phyloP scores from a whole-genome alignment of 371 early-diverging fungal species.

The Circinella minor region DNA sequence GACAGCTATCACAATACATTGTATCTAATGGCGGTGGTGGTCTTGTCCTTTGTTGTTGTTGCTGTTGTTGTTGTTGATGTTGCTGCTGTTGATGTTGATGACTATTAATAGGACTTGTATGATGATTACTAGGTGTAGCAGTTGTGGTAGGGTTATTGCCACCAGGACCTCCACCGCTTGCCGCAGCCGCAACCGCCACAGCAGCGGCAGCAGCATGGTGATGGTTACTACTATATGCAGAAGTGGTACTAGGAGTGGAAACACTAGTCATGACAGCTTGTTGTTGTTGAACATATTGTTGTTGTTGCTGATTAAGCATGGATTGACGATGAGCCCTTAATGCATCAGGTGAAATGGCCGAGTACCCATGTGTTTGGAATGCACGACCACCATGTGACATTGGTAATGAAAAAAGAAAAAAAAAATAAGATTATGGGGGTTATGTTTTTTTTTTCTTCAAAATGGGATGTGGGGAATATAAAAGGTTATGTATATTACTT shows the following conservation, averaged over 20 bases:
- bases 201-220: conserved; percentile 23
- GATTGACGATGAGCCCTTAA: conserved; percentile 20
- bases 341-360: conserved; percentile 22
- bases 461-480: too few species aligned
- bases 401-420: background rate
- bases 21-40: conserved; percentile 5
- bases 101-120: background rate
- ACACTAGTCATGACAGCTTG: conserved; percentile 16
- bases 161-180: conserved; percentile 11
- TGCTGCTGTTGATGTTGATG: conserved; percentile 6
- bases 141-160: conserved; percentile 12
- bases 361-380: conserved; percentile 22
- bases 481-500: too few species aligned
- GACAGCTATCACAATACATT: conserved; percentile 17
- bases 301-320: conserved; percentile 17
- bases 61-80: conserved; percentile 11
- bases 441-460: background rate
- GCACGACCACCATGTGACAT: conserved; percentile 28
- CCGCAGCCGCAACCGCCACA: conserved; percentile 15
- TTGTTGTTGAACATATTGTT: conserved; percentile 20
- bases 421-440: background rate
- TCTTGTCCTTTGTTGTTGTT: conserved; percentile 10
- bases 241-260: conserved; percentile 7
- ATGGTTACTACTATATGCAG: conserved; percentile 13
- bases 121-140: conserved; percentile 1